Base-by-base conservation (phyloP, 345 rosid species). In the Populus deltoides region DNA sequence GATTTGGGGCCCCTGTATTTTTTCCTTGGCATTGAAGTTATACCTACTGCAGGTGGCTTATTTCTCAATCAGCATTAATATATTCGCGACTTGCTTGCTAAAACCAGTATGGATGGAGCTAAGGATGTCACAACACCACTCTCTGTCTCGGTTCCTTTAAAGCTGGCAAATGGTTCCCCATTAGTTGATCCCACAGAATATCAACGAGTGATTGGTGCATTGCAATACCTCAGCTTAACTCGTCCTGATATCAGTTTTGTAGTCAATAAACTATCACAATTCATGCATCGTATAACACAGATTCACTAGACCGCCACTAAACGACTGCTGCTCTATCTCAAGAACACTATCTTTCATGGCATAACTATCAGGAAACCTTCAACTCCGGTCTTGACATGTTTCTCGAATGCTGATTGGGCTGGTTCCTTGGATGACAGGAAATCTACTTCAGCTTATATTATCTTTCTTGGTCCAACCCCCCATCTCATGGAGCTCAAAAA, bases 181-280 rank as follows among this genome's bases (percentile, higher is more conserved):
- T 5, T 0, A 3, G 7, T 49, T 49, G 1, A 49, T 1, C 4
- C 55, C 1, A 49, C 55, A 0, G 0, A 5, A 16, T 16, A 49
- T 17, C 6, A 0, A 0, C 7, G 0, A 1, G 6, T 49, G 5
- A 17, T 49, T n/a, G n/a, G n/a, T n/a, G n/a, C n/a, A n/a, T n/a
- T n/a, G n/a, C n/a, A n/a, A n/a, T n/a, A n/a, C n/a, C n/a, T n/a
- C 15, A 1, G 35, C 1, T 11, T 29, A 10, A 49, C 18, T 0
- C 5, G 68, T 0, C 68, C 2, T 17, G 18, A 65, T 6, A 65
- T 11, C 2, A 65, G 29, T 4, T 29, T 25, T 5, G 68, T 8
- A 3, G 0, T 17, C 8, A 49, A 49, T 5, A 16, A 49, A 17
- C 55, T 49, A 22, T 49, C 55, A 6, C 22, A 49, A 6, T 49